Conservation (phyloP, 2,329 filamentous ascomycete species). For the Raffaelea deltoideospora region DNA sequence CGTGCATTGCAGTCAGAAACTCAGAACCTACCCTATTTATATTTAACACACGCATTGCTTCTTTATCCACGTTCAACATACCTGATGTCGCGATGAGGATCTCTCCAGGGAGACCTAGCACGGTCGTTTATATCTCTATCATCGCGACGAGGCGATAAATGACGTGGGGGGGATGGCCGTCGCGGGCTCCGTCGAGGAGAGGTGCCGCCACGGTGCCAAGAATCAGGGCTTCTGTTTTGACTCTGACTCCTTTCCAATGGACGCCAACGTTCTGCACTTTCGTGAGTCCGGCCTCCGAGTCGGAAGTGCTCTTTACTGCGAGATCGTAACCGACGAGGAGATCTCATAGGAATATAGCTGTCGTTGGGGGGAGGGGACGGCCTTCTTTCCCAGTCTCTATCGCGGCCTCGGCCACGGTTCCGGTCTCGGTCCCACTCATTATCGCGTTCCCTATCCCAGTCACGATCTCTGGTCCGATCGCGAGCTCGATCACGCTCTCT, state of each 20-base stretch:
- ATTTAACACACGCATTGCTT: too few relatives aligned
- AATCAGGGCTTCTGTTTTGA: slow-evolving; percentile 19
- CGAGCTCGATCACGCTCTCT: slow-evolving; percentile 17
- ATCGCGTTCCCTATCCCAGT: slow-evolving; percentile 10
- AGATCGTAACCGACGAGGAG: slow-evolving; percentile 23
- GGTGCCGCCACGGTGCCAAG: slow-evolving; percentile 9
- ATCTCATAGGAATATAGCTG: slow-evolving; percentile 25
- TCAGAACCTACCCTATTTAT: too few relatives aligned
- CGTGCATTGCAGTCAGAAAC: too few relatives aligned
- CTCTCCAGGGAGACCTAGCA: too few relatives aligned
- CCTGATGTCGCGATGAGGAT: too few relatives aligned
- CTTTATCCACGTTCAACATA: too few relatives aligned
- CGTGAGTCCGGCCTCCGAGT: slow-evolving; percentile 19
- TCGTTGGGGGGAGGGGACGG: slow-evolving; percentile 17
- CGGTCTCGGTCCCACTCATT: slow-evolving; percentile 12
- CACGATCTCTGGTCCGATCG: slow-evolving; percentile 14
- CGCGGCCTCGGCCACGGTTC: slow-evolving; percentile 7
- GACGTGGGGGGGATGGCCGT: slow-evolving; percentile 19
- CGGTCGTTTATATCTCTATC: slow-evolving; percentile 18
- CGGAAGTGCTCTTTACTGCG: slow-evolving; percentile 25
- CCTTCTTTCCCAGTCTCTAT: too few relatives aligned
- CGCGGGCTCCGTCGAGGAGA: slow-evolving; percentile 17
- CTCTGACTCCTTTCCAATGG: slow-evolving; percentile 22
- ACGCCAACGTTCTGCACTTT: slow-evolving; percentile 20
- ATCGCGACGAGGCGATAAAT: slow-evolving; percentile 26